These are phyloP conservation scores for Suhomyces kilbournensis DNA, from an alignment of 805 yeast genomes.

Conservation along the genomic window DNA sequence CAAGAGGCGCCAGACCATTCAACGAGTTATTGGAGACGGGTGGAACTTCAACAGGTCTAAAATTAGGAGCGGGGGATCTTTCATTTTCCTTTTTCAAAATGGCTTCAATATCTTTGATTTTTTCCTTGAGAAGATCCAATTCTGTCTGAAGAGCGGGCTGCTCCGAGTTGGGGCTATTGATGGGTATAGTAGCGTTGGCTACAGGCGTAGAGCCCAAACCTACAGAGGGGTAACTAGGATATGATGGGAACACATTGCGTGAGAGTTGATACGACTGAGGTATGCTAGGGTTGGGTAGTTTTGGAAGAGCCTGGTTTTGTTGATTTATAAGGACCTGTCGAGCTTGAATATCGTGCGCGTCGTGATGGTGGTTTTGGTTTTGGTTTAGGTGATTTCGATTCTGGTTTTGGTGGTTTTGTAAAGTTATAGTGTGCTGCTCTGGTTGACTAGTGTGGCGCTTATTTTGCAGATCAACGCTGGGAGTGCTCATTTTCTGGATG, in stretches of 20 bases:
- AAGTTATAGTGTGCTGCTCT: not conserved
- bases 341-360: not conserved
- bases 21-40: not conserved
- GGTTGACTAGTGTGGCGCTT: not conserved
- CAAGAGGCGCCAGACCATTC: not conserved
- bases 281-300: not conserved
- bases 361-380: not conserved
- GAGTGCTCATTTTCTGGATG: not conserved
- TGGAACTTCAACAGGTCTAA: not conserved
- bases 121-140: constrained; percentile 36
- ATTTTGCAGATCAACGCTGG: not conserved
- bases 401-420: not conserved
- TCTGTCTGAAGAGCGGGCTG: constrained; percentile 2
- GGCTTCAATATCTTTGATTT: constrained; percentile 46
- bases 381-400: not conserved
- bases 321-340: not conserved
- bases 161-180: not conserved
- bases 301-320: not conserved
- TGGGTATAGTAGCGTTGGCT: not conserved
- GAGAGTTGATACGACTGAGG: not conserved
- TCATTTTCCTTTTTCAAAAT: constrained; percentile 28
- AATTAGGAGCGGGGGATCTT: not conserved
- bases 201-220: not conserved
- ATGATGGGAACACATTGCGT: not conserved
- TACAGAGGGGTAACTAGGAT: not conserved